Conservation (phyloP, 352 stramenopile species). For the Peronospora tabacina region DNA sequence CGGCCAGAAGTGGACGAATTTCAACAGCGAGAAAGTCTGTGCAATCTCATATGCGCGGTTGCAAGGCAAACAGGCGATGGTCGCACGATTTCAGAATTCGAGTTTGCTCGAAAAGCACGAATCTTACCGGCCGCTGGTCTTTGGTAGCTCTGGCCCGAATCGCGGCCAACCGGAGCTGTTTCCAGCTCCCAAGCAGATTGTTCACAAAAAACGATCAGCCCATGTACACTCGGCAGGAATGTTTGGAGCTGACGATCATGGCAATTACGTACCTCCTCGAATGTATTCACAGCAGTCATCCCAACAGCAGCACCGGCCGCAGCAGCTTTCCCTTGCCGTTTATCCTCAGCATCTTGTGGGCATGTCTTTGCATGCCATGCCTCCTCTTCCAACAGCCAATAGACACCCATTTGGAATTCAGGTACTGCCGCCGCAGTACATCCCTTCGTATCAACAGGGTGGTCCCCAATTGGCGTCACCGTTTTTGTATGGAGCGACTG, state of each 20-base stretch:
- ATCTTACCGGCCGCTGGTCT: conserved; percentile 89
- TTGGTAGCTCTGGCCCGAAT: conserved; percentile 67
- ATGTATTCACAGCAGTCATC: conserved; percentile 22
- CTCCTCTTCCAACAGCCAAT: conserved; percentile 22
- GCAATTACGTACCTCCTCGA: conserved; percentile 24
- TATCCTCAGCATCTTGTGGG: conserved; percentile 28
- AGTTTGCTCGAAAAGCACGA: conserved; percentile 91
- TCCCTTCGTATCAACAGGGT: conserved; percentile 29
- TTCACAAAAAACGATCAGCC: conserved; percentile 35
- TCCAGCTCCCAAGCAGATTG: conserved; percentile 45
- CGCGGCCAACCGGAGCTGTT: conserved; percentile 65
- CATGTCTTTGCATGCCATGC: conserved; percentile 24
- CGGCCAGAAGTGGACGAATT: conserved; percentile 92
- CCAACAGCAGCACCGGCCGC: conserved; percentile 26
- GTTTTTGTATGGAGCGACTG: conserved; percentile 33
- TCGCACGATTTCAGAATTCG: conserved; percentile 98
- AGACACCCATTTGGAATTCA: conserved; percentile 21
- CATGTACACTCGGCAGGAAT: conserved; percentile 24
- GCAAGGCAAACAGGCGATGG: conserved; percentile 95
- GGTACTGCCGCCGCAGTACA: conserved; percentile 21
- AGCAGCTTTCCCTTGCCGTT: conserved; percentile 28
- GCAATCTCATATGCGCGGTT: conserved; percentile 98
- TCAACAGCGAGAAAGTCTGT: conserved; percentile 99
- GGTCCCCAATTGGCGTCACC: conserved; percentile 26
- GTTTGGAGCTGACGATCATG: conserved; percentile 27